Percentiles rank a stretch among this genome's conserved stretches.
Evolutionary conservation across 768 basidiomycete genomes (phyloP).

Genomic region (Suillus spraguei): DNA sequence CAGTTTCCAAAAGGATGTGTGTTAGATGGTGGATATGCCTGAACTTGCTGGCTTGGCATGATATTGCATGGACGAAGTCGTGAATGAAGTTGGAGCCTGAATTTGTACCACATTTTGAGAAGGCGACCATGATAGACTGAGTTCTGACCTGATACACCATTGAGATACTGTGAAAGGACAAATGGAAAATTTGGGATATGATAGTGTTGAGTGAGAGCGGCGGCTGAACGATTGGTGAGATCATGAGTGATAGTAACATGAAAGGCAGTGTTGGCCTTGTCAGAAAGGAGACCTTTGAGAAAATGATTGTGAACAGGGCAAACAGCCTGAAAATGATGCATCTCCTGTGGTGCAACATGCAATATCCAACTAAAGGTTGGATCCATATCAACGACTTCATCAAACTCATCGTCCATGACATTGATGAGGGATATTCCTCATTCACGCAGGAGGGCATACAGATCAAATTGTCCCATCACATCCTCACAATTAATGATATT

Average conservation of each 20-base stretch:
- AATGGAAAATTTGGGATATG: neutral
- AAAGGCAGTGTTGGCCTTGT: constrained; percentile 20
- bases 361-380: too few species aligned
- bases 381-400: too few species aligned
- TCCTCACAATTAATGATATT: too few species aligned
- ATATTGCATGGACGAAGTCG: neutral
- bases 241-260: constrained; percentile 8
- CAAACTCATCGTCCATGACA: too few species aligned
- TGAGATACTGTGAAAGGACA: constrained; percentile 19
- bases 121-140: constrained; percentile 24
- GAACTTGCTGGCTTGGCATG: neutral
- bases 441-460: too few species aligned
- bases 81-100: neutral
- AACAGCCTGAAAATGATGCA: too few species aligned
- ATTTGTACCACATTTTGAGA: neutral
- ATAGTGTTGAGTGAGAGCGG: neutral
- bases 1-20: constrained; percentile 23
- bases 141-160: constrained; percentile 27
- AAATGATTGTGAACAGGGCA: neutral
- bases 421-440: too few species aligned
- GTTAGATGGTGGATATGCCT: neutral
- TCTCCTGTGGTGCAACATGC: too few species aligned
- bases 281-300: constrained; percentile 22
- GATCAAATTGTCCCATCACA: too few species aligned
- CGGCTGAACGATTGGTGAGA: too few species aligned